Conservation (phyloP, 202 grass and related monocot species). For the Carex arenaria region DNA sequence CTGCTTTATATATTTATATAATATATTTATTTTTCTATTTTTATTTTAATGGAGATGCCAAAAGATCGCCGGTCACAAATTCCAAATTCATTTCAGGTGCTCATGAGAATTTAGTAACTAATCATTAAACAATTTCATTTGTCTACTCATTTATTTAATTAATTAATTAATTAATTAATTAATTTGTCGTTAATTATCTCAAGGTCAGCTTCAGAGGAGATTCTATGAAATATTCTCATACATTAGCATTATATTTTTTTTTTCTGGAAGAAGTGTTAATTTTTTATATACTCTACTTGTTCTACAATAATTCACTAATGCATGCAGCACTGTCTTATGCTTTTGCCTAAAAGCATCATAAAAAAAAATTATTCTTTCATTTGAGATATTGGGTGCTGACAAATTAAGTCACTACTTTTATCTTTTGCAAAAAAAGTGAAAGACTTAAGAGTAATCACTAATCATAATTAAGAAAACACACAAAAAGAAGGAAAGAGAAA, state of each 20-base stretch:
- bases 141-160: background rate
- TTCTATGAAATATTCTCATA: background rate
- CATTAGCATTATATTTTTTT: background rate
- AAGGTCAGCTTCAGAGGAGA: background rate
- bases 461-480: background rate
- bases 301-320: background rate
- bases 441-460: background rate
- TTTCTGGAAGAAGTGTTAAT: background rate
- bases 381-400: constrained; percentile 17
- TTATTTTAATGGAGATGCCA: background rate
- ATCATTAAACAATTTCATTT: background rate
- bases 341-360: background rate
- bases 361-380: background rate
- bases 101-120: background rate
- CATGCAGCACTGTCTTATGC: background rate
- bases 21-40: background rate
- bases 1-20: background rate
- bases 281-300: background rate
- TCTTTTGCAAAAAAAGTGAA: background rate
- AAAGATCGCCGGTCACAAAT: background rate
- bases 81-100: background rate
- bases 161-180: background rate
- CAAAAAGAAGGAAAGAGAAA: background rate
- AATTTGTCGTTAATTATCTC: background rate
- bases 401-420: background rate